These are phyloP conservation scores for Coniferiporia sulphurascens DNA, from an alignment of 1,284 basidiomycete species.

Conservation along the genomic window DNA sequence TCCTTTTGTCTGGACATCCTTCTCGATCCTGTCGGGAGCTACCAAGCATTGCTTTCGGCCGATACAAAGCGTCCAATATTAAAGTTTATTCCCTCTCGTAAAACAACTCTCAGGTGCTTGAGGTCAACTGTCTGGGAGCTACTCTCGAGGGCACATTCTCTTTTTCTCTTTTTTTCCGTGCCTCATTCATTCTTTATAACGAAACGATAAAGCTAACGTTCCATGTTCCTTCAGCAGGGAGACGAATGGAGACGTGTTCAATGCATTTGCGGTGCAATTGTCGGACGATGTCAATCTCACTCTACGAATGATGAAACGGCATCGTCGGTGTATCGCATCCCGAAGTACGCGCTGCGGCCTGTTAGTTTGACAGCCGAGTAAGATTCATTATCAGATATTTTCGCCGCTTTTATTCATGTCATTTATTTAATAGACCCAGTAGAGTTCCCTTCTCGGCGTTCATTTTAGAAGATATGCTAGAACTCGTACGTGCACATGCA, in stretches of 20 bases:
- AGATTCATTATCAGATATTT: conserved; percentile 25
- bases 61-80: conserved; percentile 88
- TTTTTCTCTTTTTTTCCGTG: conserved; percentile 18
- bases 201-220: conserved; percentile 18
- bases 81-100: conserved; percentile 47
- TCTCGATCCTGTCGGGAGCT: conserved; percentile 27
- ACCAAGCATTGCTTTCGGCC: conserved; percentile 55
- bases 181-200: conserved; percentile 14
- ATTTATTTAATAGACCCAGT: conserved; percentile 38
- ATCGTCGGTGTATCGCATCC: conserved; percentile 55
- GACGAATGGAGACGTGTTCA: conserved; percentile 63
- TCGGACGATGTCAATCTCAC: conserved; percentile 65
- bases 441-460: conserved; percentile 77
- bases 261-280: conserved; percentile 74
- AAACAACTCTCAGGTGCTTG: conserved; percentile 74
- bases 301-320: conserved; percentile 31
- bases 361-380: conserved; percentile 61
- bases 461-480: conserved; percentile 82
- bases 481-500: conserved; percentile 83
- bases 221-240: conserved; percentile 32
- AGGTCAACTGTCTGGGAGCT: conserved; percentile 76
- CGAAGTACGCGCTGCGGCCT: conserved; percentile 79
- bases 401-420: conserved; percentile 14
- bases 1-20: conserved; percentile 26
- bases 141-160: conserved; percentile 70